phyloP scores from a whole-genome alignment of 805 yeast genomes.

The Jamesozyma jinghongensis region DNA sequence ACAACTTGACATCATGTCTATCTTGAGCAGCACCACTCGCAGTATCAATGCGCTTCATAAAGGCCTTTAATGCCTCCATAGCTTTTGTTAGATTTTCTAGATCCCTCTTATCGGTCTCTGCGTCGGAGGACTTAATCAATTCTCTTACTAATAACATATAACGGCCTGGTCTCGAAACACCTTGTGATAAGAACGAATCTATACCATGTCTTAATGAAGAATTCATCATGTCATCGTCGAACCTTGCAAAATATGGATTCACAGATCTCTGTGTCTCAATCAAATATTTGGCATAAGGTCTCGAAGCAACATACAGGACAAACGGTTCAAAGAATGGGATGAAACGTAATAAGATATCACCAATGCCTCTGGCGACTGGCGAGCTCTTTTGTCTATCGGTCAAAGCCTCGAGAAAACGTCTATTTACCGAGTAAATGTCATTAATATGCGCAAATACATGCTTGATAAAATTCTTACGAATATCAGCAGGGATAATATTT shows the following conservation, averaged over 20 bases:
- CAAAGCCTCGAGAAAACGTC: constrained; percentile 79
- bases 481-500: constrained; percentile 76
- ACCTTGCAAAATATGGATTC: constrained; percentile 85
- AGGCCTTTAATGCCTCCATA: constrained; percentile 61
- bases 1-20: constrained; percentile 76
- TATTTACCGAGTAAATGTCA: constrained; percentile 77
- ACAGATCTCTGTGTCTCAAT: constrained; percentile 88
- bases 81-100: constrained; percentile 53
- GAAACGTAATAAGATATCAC: constrained; percentile 77
- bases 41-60: constrained; percentile 61
- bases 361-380: constrained; percentile 77
- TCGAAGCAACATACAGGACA: constrained; percentile 86
- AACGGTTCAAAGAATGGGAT: constrained; percentile 88
- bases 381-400: constrained; percentile 78
- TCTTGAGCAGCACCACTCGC: constrained; percentile 94
- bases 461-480: constrained; percentile 82
- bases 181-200: constrained; percentile 87
- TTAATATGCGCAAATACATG: constrained; percentile 85
- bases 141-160: constrained; percentile 80
- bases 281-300: constrained; percentile 90
- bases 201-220: constrained; percentile 52
- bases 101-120: constrained; percentile 50
- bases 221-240: constrained; percentile 82
- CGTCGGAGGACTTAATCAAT: constrained; percentile 75
- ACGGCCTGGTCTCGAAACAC: constrained; percentile 92